Evolutionary conservation across 345 rosid species (phyloP).

Genomic region (Erodium maritimum): DNA sequence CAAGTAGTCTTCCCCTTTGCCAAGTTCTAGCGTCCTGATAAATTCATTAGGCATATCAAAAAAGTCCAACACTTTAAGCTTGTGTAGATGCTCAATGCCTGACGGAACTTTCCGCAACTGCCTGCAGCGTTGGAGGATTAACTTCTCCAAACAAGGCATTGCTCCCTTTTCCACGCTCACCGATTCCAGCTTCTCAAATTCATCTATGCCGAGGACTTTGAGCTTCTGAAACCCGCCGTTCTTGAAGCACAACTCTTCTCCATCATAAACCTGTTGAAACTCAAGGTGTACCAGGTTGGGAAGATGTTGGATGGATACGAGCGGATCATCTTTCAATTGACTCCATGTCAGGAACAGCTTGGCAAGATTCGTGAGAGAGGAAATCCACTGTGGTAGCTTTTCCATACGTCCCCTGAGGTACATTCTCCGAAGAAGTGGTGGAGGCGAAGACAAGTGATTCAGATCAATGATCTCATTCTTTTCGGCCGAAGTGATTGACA

Average conservation of each 20-base stretch:
- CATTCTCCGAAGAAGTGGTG: slow-evolving; percentile 19
- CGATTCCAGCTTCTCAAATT: slow-evolving; percentile 18
- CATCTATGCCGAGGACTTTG: slow-evolving; percentile 19
- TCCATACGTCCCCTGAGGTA: slow-evolving; percentile 22
- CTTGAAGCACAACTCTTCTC: slow-evolving; percentile 15
- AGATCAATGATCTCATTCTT: slow-evolving; percentile 24
- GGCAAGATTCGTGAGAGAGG: slow-evolving; percentile 15
- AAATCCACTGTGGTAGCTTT: slow-evolving; percentile 22
- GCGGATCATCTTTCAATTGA: slow-evolving; percentile 22
- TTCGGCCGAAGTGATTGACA: slow-evolving; percentile 17
- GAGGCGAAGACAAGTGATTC: slow-evolving; percentile 19
- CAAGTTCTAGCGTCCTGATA: slow-evolving; percentile 9
- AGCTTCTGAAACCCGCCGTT: slow-evolving; percentile 24
- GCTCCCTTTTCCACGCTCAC: slow-evolving; percentile 19
- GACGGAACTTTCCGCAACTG: slow-evolving; percentile 15
- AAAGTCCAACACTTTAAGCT: slow-evolving; percentile 18
- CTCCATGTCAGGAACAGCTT: slow-evolving; percentile 18
- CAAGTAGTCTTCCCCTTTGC: background rate
- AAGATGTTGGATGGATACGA: slow-evolving; percentile 17
- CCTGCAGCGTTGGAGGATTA: slow-evolving; percentile 19
- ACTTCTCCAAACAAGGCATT: slow-evolving; percentile 19
- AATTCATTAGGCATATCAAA: slow-evolving; percentile 25
- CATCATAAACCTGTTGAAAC: slow-evolving; percentile 16
- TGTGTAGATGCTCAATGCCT: slow-evolving; percentile 20
- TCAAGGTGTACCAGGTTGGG: slow-evolving; percentile 29